Evolutionary conservation across 176 grass and related monocot species (phyloP), one percentile per base, ranked within the genome.

Genomic region (Stipa capillata): DNA sequence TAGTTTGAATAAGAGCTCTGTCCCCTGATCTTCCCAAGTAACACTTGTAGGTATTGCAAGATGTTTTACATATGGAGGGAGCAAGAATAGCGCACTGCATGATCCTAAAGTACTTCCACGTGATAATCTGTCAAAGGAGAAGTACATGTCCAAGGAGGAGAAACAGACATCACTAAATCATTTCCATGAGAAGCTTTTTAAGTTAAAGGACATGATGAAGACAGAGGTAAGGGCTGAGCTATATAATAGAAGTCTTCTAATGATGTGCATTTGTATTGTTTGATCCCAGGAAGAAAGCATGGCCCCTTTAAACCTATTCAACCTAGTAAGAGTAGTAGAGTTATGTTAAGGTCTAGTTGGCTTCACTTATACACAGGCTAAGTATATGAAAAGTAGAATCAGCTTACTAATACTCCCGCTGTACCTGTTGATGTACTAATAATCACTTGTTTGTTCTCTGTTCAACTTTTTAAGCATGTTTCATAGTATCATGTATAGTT

Each of bases 171-270:
- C 90, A 15, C 80, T 99, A 4, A 99, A 98, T 69, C 96, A 99
- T 93, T 99, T 99, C 79, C 83, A 99, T 43, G 92, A 99, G 83
- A 99, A 99, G 39, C 92, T 93, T 73, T 93, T 99, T 72, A 99
- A 89, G 77, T 81, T 99, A 58, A 99, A 91, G 85, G 92, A 82
- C 62, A 85, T 95, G 88, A 95, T 99, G 96, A 99, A 95, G 51
- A 99, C 96, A 66, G 85, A 95, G 87, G 92, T 99, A 93, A 53
- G n/a, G 44, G 51, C 20, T 83, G 72, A 77, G 11, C 33, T 68
- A 44, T 66, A 47, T 24, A 56, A 18, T 24, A 48, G 0, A 76
- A 40, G 7, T 83, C 20, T 68, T 64, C 39, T 36, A 52, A 2
- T 52, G 10, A 1, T 36, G 10, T 60, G 36, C 9, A 39, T 61